Evolutionary conservation across 2,329 filamentous ascomycete species (phyloP).

Genomic region (Penicillium nordicum): DNA sequence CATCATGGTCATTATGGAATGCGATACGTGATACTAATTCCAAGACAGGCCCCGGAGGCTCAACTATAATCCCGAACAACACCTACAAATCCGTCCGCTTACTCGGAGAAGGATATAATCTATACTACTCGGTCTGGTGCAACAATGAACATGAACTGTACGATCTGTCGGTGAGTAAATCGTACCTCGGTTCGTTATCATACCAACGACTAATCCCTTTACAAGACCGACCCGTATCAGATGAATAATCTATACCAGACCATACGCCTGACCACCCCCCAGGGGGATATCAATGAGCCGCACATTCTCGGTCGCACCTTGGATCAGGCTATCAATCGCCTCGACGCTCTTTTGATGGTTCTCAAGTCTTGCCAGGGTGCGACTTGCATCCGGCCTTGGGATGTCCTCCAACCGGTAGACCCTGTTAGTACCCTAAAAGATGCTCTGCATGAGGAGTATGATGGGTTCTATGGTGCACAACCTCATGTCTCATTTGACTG

Average conservation of each 20-base stretch:
- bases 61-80: slow-evolving; percentile 29
- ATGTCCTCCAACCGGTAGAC: slow-evolving; percentile 33
- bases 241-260: slow-evolving; percentile 33
- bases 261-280: slow-evolving; percentile 3
- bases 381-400: slow-evolving; percentile 39
- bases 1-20: neutral
- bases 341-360: slow-evolving; percentile 39
- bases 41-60: slow-evolving; percentile 18
- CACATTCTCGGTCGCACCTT: slow-evolving; percentile 23
- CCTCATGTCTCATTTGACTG: slow-evolving; percentile 33
- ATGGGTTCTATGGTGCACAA: slow-evolving; percentile 34
- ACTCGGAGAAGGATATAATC: slow-evolving; percentile 34
- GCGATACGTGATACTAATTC: neutral
- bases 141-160: slow-evolving; percentile 42
- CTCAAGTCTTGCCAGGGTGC: slow-evolving; percentile 39
- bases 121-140: slow-evolving; percentile 45
- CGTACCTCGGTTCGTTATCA: too few relatives aligned
- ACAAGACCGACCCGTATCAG: slow-evolving; percentile 39
- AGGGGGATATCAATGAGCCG: neutral
- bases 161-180: slow-evolving; percentile 31
- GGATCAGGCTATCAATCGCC: slow-evolving; percentile 22
- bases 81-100: slow-evolving; percentile 42
- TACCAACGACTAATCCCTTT: neutral
- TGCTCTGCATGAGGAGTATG: slow-evolving; percentile 29
- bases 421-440: slow-evolving; percentile 31